Evolutionary conservation across 169 alveolate genomes (phyloP), one percentile per base, ranked within the genome.

Genomic region (Theileria annulata): DNA sequence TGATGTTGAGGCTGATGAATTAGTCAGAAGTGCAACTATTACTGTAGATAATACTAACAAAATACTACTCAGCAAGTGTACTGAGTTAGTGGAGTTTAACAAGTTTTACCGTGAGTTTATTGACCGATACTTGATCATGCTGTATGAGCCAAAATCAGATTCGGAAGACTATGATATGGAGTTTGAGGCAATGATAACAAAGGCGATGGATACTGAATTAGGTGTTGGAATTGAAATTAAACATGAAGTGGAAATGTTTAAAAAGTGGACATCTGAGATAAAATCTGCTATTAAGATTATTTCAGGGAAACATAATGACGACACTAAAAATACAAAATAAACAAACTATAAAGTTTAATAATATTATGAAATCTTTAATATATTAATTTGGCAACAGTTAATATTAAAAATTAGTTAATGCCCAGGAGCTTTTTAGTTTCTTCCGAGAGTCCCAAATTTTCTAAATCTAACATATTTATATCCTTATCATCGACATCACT

Each of bases 371-470:
- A 27, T 28, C 13, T 59, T 10, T 0, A 12, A 66, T 42, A 66
- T 12, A 64, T 64, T 30, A 21, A 64, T 28, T 10, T 3, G 25
- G 3, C 10, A 4, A 66, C 15, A 21, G 60, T 42, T 1, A 12
- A 60, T 30, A 0, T 3, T 35, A 35, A 3, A 30, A 6, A n/a
- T 68, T 59, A 79, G 72, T 79, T 77, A 3, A 80, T 71, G 33
- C 75, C 83, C 9, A 80, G 78, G 35, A 80, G 64, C 33, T 73
- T 71, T 19, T 81, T 77, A 13, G 88, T 80, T 48, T 80, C 88
- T 56, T 73, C 77, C 13, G 88, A 80, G 49, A 80, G 42, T 31
- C 51, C 77, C 30, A 80, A 63, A 21, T 80, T 64, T 67, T 80
- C 68, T 63, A 80, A 64, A 31, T 71, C 82, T 17, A 58, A 2